Evolutionary conservation across 2,329 filamentous ascomycete species (phyloP), one percentile per base, ranked within the genome.

Genomic region (Ceratocystis eucalypticola): DNA sequence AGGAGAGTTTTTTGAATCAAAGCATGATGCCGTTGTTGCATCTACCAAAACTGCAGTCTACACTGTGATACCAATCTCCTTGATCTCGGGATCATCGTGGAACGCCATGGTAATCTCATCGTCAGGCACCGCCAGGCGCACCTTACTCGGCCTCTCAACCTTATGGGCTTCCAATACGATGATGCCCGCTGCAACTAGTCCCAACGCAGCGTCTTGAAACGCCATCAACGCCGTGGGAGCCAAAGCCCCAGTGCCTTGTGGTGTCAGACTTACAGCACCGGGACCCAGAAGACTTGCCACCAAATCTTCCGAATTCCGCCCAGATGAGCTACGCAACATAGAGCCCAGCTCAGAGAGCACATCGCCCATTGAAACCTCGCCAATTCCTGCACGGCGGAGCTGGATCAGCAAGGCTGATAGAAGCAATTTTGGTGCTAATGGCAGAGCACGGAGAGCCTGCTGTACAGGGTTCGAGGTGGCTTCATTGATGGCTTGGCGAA

Each of bases 401-500:
- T 91, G 84, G 33, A 89, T 83, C 46, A 96, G 76, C 17, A 99
- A 79, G 5, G 91, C 91, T 1, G 90, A 87, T 64, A 99, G 84
- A 70, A 97, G 86, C 45, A 97, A 79, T 73, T 96, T 96, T 12
- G 88, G 86, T 30, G 87, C 83, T 53, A 96, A 81, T 0, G 94
- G 90, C 25, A 97, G 82, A 20, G 86, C 83, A 62, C 91, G 88
- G 45, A 99, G 82, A 72, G 91, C 91, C 74, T 94, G 90, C 73
- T 96, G 93, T 67, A 96, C 79, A 1, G 94, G 94, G 66, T 90
- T 96, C 3, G 89, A 91, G 0, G 93, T 97, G 4, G 93, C 92
- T 77, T 99, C 94, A 72, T 89, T 89, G 75, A 99, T 97, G 45
- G 94, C 94, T 73, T 89, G 86, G 75, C 96, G 96, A 74, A 97